Percentiles rank a stretch among this genome's conserved stretches.
phyloP scores from a whole-genome alignment of 306 rosid species.

The Dicorynia guianensis region DNA sequence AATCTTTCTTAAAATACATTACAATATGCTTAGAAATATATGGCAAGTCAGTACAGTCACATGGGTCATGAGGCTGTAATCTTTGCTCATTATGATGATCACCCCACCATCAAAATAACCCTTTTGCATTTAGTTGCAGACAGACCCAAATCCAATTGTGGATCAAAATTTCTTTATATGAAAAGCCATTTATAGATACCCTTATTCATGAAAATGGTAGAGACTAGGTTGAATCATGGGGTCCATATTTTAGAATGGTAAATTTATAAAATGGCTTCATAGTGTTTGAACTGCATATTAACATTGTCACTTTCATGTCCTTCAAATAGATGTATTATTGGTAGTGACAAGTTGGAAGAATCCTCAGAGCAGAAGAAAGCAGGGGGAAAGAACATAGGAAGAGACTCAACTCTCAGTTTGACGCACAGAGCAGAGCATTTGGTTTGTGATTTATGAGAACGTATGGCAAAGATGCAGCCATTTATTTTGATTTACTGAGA shows the following conservation, averaged over 20 bases:
- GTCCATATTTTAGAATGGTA: background rate
- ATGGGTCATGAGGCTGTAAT: conserved; percentile 41
- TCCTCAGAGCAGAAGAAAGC: background rate
- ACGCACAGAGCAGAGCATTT: background rate
- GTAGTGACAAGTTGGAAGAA: conserved; percentile 5
- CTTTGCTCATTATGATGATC: conserved; percentile 42
- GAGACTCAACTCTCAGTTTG: conserved; percentile 9
- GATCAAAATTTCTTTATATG: conserved; percentile 9
- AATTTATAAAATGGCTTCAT: background rate
- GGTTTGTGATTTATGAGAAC: conserved; percentile 28
- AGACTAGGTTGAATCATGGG: background rate
- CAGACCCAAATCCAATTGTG: conserved; percentile 13
- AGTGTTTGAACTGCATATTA: background rate
- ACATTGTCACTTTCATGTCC: conserved; percentile 18
- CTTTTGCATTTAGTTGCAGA: conserved; percentile 10
- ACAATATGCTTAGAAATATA: conserved; percentile 19
- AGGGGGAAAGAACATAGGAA: background rate
- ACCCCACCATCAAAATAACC: conserved; percentile 24
- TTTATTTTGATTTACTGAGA: background rate
- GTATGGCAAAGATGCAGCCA: conserved; percentile 4
- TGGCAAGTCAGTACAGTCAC: conserved; percentile 39
- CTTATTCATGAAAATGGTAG: background rate
- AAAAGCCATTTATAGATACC: conserved; percentile 25
- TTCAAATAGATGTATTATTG: background rate
- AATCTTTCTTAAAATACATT: conserved; percentile 34